Evolutionary conservation across 345 rosid genomes (phyloP), one percentile per base, ranked within the genome.

Genomic region (Boechera retrofracta): DNA sequence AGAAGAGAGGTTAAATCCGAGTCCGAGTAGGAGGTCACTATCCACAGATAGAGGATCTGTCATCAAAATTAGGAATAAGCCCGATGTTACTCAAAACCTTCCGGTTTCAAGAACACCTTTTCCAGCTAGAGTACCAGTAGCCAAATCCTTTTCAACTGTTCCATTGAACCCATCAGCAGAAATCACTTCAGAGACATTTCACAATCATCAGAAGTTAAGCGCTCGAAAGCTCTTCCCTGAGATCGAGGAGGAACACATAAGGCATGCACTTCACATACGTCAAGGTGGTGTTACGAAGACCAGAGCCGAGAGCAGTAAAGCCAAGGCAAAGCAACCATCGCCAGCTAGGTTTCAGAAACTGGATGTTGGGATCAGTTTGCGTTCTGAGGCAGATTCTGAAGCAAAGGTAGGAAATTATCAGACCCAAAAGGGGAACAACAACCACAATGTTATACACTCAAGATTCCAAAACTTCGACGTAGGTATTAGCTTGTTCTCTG

Each of bases 11-110:
- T 41, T 71, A 21, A 65, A 53, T 79, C 80, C 87, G n/a, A 83
- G 97, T 79, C 90, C 97, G 2, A 85, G 84, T 11, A 82, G 86
- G 82, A 79, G 98, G 81, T 90, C 99, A 32, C 21, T 87, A 75
- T 95, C 98, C 5, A 90, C 92, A 0, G 97, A 95, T 32, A 87
- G 96, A 85, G 98, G 87, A 73, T 80, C 97, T 54, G 31, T 68
- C 45, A 80, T 83, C 4, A 85, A 86, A 83, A 82, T 86, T 77
- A 85, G 83, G 87, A 72, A 68, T 64, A 94, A 85, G 67, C 74
- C 84, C 3, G 98, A 94, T 0, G 47, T 80, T 18, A 61, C 77
- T 48, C 96, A 90, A 51, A 87, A 77, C 64, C 93, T 84, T 47
- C 82, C 87, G 2, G 55, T 88, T 65, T 78, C 84, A 52, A 86